Percentiles rank a stretch among this genome's conserved stretches.
Conservation (phyloP, 2,329 filamentous ascomycete species). For the Pleomassaria siparia region DNA sequence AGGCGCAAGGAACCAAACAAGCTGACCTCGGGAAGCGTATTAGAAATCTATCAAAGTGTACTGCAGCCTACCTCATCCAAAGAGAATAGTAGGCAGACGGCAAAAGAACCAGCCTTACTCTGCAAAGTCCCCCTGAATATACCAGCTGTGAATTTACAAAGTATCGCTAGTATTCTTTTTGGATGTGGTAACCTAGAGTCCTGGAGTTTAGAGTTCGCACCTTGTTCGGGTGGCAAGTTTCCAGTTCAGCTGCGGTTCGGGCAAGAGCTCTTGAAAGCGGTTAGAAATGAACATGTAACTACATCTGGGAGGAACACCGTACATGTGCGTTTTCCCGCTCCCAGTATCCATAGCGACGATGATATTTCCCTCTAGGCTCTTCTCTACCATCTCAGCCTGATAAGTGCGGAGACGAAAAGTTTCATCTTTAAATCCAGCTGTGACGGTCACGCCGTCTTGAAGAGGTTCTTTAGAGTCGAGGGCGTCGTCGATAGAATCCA, state of each 20-base stretch:
- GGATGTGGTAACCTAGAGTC: too few relatives aligned
- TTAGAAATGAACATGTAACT: conserved; percentile 6
- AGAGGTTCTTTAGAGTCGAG: neutral
- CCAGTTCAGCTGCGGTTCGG: conserved; percentile 47
- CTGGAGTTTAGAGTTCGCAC: conserved; percentile 19
- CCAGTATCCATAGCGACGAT: conserved; percentile 55
- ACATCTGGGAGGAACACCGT: neutral
- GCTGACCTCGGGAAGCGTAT: too few relatives aligned
- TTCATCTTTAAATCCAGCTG: conserved; percentile 8
- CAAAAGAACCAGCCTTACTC: too few relatives aligned
- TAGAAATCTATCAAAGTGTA: too few relatives aligned
- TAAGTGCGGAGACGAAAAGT: conserved; percentile 45
- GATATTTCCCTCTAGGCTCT: conserved; percentile 47
- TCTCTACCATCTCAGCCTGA: conserved; percentile 53
- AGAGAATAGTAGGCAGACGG: too few relatives aligned
- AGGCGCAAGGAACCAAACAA: neutral
- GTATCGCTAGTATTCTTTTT: too few relatives aligned
- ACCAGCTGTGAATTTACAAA: too few relatives aligned
- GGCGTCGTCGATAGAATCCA: neutral
- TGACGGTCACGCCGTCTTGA: conserved; percentile 7
- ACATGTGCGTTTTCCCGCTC: conserved; percentile 52
- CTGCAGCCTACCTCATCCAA: too few relatives aligned
- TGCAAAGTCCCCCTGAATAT: too few relatives aligned
- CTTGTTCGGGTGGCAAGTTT: conserved; percentile 39
- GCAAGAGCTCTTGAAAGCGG: conserved; percentile 40